phyloP scores from a whole-genome alignment of 148 eudicot genomes.

The Fagopyrum tataricum region DNA sequence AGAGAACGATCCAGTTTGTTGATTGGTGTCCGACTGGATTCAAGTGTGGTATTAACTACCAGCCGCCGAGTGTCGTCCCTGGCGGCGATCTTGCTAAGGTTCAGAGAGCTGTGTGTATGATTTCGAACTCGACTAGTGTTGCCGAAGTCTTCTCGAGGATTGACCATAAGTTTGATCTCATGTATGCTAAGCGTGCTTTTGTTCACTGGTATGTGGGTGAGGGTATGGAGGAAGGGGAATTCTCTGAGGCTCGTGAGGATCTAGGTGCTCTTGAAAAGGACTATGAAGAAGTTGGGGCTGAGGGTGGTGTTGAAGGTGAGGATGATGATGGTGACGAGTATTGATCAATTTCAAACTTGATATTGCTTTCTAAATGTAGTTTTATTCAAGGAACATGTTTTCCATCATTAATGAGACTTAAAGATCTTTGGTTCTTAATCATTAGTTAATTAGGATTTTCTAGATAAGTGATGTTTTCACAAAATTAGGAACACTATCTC shows the following conservation, averaged over 20 bases:
- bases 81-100: slow-evolving; percentile 44
- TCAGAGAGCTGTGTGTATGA: slow-evolving; percentile 45
- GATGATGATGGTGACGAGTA: slow-evolving; percentile 38
- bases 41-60: slow-evolving; percentile 43
- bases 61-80: slow-evolving; percentile 36
- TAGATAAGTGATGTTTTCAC: too few relatives aligned
- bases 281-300: slow-evolving; percentile 17
- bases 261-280: slow-evolving; percentile 20
- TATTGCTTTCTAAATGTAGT: too few relatives aligned
- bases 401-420: too few relatives aligned
- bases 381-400: too few relatives aligned
- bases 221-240: slow-evolving; percentile 55
- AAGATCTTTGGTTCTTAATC: too few relatives aligned
- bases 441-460: too few relatives aligned
- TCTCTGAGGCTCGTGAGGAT: slow-evolving; percentile 41
- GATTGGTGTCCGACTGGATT: slow-evolving; percentile 46
- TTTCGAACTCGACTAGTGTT: slow-evolving; percentile 36
- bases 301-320: slow-evolving; percentile 21
- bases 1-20: slow-evolving; percentile 38
- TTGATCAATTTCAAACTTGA: slow-evolving; percentile 11
- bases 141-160: slow-evolving; percentile 41
- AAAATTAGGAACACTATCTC: too few relatives aligned
- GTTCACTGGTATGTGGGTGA: slow-evolving; percentile 47
- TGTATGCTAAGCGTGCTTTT: slow-evolving; percentile 41
- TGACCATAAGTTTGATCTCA: slow-evolving; percentile 39